Percentiles rank a stretch among this genome's conserved stretches.
These are phyloP conservation scores for Fusarium cicatricum DNA, from an alignment of 2,329 filamentous ascomycete species.

Conservation along the genomic window DNA sequence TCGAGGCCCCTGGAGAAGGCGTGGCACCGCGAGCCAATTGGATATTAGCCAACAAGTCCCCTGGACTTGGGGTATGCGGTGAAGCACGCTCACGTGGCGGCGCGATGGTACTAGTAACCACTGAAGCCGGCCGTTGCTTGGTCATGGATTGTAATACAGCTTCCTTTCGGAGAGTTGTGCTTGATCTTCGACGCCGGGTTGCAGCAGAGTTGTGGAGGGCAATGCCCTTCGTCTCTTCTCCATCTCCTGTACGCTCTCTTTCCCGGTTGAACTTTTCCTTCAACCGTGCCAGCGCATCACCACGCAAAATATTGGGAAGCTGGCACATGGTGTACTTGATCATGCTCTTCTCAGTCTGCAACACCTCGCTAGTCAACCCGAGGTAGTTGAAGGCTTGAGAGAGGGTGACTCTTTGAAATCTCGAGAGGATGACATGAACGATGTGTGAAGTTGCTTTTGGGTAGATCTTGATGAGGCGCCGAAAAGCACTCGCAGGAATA, in stretches of 20 bases:
- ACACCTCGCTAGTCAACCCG: slow-evolving; percentile 87
- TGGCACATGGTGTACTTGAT: slow-evolving; percentile 91
- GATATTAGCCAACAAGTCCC: slow-evolving; percentile 82
- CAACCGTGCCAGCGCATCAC: slow-evolving; percentile 80
- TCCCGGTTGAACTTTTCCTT: slow-evolving; percentile 94
- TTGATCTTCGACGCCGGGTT: slow-evolving; percentile 74
- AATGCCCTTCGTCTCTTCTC: slow-evolving; percentile 87
- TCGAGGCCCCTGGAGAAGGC: slow-evolving; percentile 45
- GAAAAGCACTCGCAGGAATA: slow-evolving; percentile 95
- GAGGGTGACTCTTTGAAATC: slow-evolving; percentile 92
- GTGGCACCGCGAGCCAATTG: slow-evolving; percentile 71
- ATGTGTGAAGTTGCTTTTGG: slow-evolving; percentile 97
- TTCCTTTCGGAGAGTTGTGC: slow-evolving; percentile 79
- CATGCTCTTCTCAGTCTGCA: slow-evolving; percentile 94
- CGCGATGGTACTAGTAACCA: slow-evolving; percentile 51
- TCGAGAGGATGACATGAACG: slow-evolving; percentile 94
- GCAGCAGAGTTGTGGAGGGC: slow-evolving; percentile 84
- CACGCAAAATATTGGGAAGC: slow-evolving; percentile 87
- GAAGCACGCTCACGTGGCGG: slow-evolving; percentile 53
- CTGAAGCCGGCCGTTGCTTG: slow-evolving; percentile 55
- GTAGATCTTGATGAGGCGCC: slow-evolving; percentile 90
- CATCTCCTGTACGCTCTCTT: slow-evolving; percentile 79
- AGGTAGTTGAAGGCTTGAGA: slow-evolving; percentile 95
- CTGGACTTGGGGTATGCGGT: slow-evolving; percentile 67
- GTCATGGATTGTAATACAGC: slow-evolving; percentile 74